A percentile compares a stretch with the other conserved stretches of the same genome.
Conservation (phyloP, 805 yeast species). For the Yamadazyma paraphyllophila region DNA sequence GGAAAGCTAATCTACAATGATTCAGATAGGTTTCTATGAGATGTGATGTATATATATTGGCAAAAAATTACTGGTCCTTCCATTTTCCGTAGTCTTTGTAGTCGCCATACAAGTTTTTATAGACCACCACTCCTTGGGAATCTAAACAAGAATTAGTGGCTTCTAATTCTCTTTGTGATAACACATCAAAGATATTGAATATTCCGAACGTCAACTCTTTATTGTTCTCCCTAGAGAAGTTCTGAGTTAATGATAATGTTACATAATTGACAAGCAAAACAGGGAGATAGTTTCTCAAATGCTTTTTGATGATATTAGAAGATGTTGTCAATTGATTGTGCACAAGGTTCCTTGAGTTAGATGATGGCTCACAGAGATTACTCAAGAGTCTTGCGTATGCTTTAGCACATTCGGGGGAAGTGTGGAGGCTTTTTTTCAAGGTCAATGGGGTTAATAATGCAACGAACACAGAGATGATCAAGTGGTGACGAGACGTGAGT, state of each 20-base stretch:
- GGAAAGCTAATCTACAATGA: conserved; percentile 33
- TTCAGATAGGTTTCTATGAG: conserved; percentile 23
- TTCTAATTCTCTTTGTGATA: conserved; percentile 65
- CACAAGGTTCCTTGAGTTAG: conserved; percentile 25
- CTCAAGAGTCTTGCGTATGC: conserved; percentile 57
- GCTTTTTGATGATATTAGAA: conserved; percentile 55
- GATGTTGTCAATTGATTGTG: conserved; percentile 30
- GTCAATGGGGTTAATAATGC: conserved; percentile 47
- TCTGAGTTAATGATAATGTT: conserved; percentile 47
- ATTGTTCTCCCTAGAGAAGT: conserved; percentile 47
- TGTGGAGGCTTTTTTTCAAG: conserved; percentile 14
- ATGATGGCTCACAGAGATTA: conserved; percentile 72
- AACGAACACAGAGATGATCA: conserved; percentile 50
- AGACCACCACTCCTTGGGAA: conserved; percentile 62
- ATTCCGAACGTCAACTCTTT: conserved; percentile 54
- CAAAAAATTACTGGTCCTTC: conserved; percentile 49
- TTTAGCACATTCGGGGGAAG: conserved; percentile 35
- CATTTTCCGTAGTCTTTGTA: conserved; percentile 81
- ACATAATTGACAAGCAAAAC: conserved; percentile 59
- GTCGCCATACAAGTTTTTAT: conserved; percentile 64
- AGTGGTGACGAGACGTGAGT: conserved; percentile 69
- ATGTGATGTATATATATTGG: neutral
- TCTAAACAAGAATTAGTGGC: conserved; percentile 66
- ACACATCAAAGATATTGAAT: conserved; percentile 62
- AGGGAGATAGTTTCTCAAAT: conserved; percentile 64